Evolutionary conservation across 495 filamentous ascomycete species (phyloP).

Genomic region (Penicillium parvum): DNA sequence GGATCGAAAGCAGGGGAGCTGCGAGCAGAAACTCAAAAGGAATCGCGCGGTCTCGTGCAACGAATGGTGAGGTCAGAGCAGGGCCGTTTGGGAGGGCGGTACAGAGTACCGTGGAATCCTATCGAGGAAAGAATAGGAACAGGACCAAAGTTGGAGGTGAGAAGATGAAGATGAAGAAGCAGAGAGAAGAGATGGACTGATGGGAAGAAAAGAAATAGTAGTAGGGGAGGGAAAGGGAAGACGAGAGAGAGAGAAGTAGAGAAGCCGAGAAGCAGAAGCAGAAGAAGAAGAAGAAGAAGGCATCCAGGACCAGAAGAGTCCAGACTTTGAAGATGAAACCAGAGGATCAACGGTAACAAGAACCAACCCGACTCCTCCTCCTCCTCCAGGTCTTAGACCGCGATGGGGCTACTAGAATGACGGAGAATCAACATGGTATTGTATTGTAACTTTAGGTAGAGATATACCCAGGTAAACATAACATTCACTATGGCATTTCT

Average conservation of each 20-base stretch:
- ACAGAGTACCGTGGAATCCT: slow-evolving; percentile 18
- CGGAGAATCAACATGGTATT: too few species aligned
- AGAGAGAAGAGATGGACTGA: slow-evolving; percentile 3
- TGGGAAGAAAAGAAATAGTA: slow-evolving; percentile 1
- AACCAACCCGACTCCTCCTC: neutral
- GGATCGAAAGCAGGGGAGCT: slow-evolving; percentile 11
- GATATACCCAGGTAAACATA: too few species aligned
- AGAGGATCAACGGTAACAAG: slow-evolving; percentile 7
- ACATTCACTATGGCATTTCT: too few species aligned
- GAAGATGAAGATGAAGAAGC: slow-evolving; percentile 2
- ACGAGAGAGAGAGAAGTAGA: slow-evolving; percentile 2
- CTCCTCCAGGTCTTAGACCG: slow-evolving; percentile 12
- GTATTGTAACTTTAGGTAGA: too few species aligned
- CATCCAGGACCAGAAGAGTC: slow-evolving; percentile 1
- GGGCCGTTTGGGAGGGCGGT: slow-evolving; percentile 5
- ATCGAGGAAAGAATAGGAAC: neutral
- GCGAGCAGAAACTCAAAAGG: slow-evolving; percentile 15
- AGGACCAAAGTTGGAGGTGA: neutral
- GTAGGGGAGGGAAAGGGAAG: slow-evolving; percentile 7
- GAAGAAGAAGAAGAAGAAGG: slow-evolving; percentile 5
- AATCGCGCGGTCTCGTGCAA: slow-evolving; percentile 18
- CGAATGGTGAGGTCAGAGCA: slow-evolving; percentile 25
- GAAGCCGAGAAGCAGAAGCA: slow-evolving; percentile 2
- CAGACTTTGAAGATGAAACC: slow-evolving; percentile 7
- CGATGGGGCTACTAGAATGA: too few species aligned